Base-by-base conservation (phyloP, 2,329 filamentous ascomycete genomes). In the Aspergillus hiratsukae region DNA sequence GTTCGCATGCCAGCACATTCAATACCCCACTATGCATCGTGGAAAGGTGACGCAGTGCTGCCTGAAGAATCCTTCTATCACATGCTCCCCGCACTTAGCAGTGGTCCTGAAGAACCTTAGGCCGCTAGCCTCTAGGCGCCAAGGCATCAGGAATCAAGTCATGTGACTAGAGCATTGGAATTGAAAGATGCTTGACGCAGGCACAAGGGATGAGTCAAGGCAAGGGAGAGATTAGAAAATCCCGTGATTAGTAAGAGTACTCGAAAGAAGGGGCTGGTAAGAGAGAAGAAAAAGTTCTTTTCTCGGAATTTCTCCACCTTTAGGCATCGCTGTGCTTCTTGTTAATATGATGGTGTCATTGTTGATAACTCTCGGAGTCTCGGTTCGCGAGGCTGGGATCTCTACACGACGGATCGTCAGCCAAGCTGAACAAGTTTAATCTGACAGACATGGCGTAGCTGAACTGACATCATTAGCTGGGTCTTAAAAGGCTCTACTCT, bases 401-500 rank as follows among this genome's bases (percentile, higher is more conserved):
- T 46, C 14, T 23, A 14, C 6, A 19, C 23, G 7, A 17, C 10
- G 5, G 43, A 27, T 46, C 21, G 23, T 27, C 21, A 4, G 11
- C 8, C 52, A 19, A 37, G 27, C 52, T 53, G 27, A 48, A 35
- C 23, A 25, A 19, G 37, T 27, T 27, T 46, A 27, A 46, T 25
- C 19, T 17, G 19, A 46, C 11, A 6, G 21, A 46, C 43, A 50
- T 51, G 55, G 55, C 48, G 55, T 35, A 48, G 55, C 55, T 54
- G 55, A 57, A 9, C 37, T 56, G 50, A 49, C 54, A 56, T 52
- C 54, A 31, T 55, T 10, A 27, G 11, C 27, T 37, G 31, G 17
- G 5, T 17, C 31, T 37, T 37, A 11, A 46, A 46, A 46, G 19
- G 23, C 4, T 14, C 2, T 21, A 10, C 21, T 23, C 21, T 10